These are phyloP conservation scores for Cryptosporidium andersoni DNA, from an alignment of 169 alveolate species.

Conservation along the genomic window DNA sequence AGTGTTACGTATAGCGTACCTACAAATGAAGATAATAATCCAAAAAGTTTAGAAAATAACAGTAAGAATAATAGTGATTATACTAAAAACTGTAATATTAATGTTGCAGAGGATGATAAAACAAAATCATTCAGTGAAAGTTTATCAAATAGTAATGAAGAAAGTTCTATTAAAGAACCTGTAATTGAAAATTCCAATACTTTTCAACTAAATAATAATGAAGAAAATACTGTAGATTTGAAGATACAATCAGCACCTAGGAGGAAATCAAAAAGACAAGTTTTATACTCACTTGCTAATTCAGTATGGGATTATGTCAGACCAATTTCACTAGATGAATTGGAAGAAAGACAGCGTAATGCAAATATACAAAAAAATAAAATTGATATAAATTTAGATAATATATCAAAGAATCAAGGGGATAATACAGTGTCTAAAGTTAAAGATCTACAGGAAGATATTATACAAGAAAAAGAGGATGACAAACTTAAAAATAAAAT, in stretches of 20 bases:
- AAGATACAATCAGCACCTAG: background rate
- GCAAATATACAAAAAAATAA: background rate
- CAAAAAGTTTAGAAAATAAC: background rate
- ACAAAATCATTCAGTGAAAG: background rate
- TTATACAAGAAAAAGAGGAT: background rate
- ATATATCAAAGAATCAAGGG: background rate
- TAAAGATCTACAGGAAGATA: constrained; percentile 1
- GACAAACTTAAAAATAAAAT: too few relatives aligned
- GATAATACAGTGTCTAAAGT: background rate
- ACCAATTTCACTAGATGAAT: constrained; percentile 42
- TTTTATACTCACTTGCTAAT: constrained; percentile 46
- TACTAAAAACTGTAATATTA: background rate
- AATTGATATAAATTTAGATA: background rate
- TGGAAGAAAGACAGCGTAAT: background rate
- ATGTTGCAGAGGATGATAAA: background rate
- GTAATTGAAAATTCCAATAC: background rate
- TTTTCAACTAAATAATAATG: background rate
- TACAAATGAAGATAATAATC: background rate
- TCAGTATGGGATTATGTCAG: constrained; percentile 69
- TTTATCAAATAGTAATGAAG: background rate
- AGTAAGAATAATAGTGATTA: background rate
- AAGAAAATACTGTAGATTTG: background rate
- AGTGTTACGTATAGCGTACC: too few relatives aligned
- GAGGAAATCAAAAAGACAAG: constrained; percentile 48
- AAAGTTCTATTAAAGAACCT: background rate